A percentile compares a stretch with the other conserved stretches of the same genome.
Conservation (phyloP, 225 moss, liverwort and hornwort genomes). For the Polytrichum commune region DNA sequence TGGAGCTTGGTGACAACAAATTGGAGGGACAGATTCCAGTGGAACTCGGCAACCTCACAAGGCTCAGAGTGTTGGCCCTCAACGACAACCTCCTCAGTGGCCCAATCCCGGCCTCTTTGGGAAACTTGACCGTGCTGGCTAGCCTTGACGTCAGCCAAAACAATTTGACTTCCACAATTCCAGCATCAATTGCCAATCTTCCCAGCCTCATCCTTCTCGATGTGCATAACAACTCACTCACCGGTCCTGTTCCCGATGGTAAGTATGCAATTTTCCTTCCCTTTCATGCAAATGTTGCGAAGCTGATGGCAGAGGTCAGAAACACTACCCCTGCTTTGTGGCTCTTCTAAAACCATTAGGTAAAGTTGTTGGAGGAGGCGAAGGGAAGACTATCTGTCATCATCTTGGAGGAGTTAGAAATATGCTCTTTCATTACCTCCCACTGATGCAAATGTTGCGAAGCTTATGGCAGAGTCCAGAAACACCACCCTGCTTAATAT, state of each 20-base stretch:
- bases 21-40: conserved; percentile 39
- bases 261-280: neutral
- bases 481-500: no score
- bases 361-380: no score
- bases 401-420: no score
- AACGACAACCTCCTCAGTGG: conserved; percentile 44
- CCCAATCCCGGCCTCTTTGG: conserved; percentile 21
- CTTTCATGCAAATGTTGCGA: no score
- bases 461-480: no score
- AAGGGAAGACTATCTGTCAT: no score
- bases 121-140: conserved; percentile 21
- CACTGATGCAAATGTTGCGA: no score
- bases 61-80: conserved; percentile 31
- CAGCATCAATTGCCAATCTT: conserved; percentile 24
- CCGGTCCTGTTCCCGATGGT: conserved; percentile 38
- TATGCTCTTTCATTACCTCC: no score
- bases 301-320: no score
- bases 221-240: conserved; percentile 34
- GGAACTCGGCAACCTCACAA: conserved; percentile 32
- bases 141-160: conserved; percentile 47
- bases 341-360: no score
- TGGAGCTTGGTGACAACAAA: conserved; percentile 46
- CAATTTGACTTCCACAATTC: conserved; percentile 25
- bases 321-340: no score
- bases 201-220: conserved; percentile 37